phyloP scores from a whole-genome alignment of 2,329 filamentous ascomycete species.

The Fusarium luffae region DNA sequence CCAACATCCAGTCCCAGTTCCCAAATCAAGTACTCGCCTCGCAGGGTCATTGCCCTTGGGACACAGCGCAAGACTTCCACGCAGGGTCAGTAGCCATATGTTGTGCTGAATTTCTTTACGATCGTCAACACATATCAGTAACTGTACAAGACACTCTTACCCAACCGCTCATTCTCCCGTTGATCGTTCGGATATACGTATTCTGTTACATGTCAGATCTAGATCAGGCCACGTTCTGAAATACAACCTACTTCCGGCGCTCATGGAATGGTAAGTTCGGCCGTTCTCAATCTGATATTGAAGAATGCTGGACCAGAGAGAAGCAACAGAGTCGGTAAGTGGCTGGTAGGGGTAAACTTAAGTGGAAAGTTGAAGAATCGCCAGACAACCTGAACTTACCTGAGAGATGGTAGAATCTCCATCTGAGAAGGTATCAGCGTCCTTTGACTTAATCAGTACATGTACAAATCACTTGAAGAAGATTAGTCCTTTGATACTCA shows the following conservation, averaged over 20 bases:
- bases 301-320: not conserved
- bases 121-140: not conserved
- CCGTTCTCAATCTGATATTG: not conserved
- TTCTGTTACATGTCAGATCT: not conserved
- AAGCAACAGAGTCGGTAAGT: not conserved
- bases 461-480: no score
- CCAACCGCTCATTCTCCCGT: not conserved
- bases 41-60: slow-evolving; percentile 8
- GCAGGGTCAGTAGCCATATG: not conserved
- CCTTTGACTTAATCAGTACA: no score
- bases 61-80: not conserved
- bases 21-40: slow-evolving; percentile 6
- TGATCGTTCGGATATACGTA: not conserved
- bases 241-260: not conserved
- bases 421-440: not conserved
- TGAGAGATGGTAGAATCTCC: not conserved
- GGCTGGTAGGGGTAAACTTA: not conserved
- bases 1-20: slow-evolving; percentile 20
- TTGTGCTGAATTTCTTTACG: not conserved
- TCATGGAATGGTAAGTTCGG: not conserved
- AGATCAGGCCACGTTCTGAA: not conserved
- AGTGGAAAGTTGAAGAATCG: not conserved
- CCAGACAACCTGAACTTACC: not conserved
- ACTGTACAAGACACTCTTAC: not conserved
- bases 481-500: not conserved